Percentiles rank a stretch among this genome's conserved stretches.
phyloP scores from a whole-genome alignment of 192 early-diverging fungal species.

The Martensiomyces pterosporus region DNA sequence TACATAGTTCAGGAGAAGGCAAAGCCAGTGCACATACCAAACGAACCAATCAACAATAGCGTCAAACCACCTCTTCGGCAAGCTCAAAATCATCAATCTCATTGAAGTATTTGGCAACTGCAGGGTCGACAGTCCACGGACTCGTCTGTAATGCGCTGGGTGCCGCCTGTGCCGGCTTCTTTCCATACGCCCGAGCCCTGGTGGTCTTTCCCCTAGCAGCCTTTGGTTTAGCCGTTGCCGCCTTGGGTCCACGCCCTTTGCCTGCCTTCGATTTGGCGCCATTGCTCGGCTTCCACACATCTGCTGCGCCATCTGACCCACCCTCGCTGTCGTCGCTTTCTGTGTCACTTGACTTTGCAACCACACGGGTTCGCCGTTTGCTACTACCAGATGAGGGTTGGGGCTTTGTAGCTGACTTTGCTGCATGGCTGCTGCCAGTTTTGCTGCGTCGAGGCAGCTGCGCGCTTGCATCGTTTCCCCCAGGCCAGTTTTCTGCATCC shows the following conservation, averaged over 20 bases:
- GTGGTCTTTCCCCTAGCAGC: neutral
- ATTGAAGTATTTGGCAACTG: slow-evolving; percentile 21
- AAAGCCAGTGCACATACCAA: no score
- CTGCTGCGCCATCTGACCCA: neutral
- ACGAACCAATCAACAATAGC: neutral
- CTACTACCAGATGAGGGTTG: no score
- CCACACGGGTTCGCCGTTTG: no score
- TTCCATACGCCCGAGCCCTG: neutral
- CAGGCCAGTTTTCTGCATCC: neutral
- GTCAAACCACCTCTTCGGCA: slow-evolving; percentile 18
- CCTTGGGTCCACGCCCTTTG: neutral
- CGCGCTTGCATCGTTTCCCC: no score
- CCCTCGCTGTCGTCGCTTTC: neutral
- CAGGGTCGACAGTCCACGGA: neutral
- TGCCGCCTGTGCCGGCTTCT: neutral
- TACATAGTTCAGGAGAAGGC: no score
- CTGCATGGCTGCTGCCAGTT: neutral
- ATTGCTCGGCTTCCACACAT: neutral
- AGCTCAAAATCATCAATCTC: slow-evolving; percentile 31
- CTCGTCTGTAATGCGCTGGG: neutral
- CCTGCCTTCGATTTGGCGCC: neutral
- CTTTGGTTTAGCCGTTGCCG: neutral
- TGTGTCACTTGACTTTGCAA: no score
- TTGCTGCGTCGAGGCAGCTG: neutral
- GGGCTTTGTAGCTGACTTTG: no score